A percentile compares a stretch with the other conserved stretches of the same genome.
Conservation (phyloP, 2,329 filamentous ascomycete genomes). For the Helotiales sp. region DNA sequence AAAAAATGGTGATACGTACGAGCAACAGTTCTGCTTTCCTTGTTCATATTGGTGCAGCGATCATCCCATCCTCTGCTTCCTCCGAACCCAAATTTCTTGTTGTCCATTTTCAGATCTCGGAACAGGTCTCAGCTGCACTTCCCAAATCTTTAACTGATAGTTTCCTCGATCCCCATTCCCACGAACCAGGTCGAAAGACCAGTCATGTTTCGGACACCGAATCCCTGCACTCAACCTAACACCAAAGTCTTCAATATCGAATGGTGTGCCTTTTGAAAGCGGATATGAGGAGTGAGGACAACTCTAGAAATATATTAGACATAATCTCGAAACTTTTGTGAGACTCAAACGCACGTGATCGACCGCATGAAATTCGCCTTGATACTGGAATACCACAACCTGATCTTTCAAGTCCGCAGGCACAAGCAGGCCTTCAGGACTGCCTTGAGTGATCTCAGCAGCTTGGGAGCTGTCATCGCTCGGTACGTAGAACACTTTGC, state of each 20-base stretch:
- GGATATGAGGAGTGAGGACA: conserved; percentile 73
- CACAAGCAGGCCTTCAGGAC: conserved; percentile 39
- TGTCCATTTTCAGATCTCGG: too few relatives aligned
- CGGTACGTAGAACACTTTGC: conserved; percentile 62
- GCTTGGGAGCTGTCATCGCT: conserved; percentile 46
- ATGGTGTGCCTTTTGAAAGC: conserved; percentile 64
- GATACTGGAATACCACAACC: conserved; percentile 67
- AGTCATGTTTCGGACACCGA: conserved; percentile 70
- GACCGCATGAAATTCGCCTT: conserved; percentile 67
- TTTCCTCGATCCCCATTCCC: conserved; percentile 65
- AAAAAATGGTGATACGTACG: too few relatives aligned
- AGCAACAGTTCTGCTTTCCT: too few relatives aligned
- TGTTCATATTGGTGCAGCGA: too few relatives aligned
- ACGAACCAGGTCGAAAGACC: conserved; percentile 72
- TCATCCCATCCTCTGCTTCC: conserved; percentile 35
- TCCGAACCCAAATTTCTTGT: conserved; percentile 33
- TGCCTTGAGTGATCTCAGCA: conserved; percentile 44
- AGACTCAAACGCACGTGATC: conserved; percentile 62
- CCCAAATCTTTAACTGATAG: conserved; percentile 68
- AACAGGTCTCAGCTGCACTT: conserved; percentile 57
- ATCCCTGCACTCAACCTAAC: conserved; percentile 65
- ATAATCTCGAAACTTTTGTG: conserved; percentile 8
- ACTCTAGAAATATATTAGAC: conserved; percentile 49
- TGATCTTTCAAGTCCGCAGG: conserved; percentile 55
- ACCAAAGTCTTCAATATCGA: conserved; percentile 77